Percentiles rank a stretch among this genome's conserved stretches.
Conservation (phyloP, 2,329 filamentous ascomycete species). For the Alternaria sp. region DNA sequence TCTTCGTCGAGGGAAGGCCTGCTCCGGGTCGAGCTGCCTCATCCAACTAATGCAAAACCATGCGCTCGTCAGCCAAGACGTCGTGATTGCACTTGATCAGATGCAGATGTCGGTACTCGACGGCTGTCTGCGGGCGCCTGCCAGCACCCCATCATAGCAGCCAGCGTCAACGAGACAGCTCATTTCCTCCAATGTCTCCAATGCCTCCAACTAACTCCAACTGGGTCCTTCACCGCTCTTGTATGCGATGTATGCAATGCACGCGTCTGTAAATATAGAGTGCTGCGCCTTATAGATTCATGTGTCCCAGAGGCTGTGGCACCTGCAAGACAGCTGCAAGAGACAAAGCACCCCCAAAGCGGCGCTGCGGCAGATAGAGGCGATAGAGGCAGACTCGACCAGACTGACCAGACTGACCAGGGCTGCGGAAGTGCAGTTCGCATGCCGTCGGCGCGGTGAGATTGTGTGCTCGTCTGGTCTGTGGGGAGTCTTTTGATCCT, state of each 20-base stretch:
- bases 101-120: background rate
- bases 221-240: slow-evolving; percentile 43
- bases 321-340: slow-evolving; percentile 19
- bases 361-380: slow-evolving; percentile 21
- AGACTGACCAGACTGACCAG: slow-evolving; percentile 29
- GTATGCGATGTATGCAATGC: slow-evolving; percentile 21
- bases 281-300: slow-evolving; percentile 29
- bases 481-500: slow-evolving; percentile 25
- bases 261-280: slow-evolving; percentile 37
- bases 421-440: slow-evolving; percentile 30
- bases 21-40: slow-evolving; percentile 17
- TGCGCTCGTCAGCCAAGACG: slow-evolving; percentile 37
- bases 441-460: slow-evolving; percentile 37
- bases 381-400: no score
- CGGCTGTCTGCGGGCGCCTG: slow-evolving; percentile 10
- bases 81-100: slow-evolving; percentile 18
- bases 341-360: slow-evolving; percentile 4
- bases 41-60: slow-evolving; percentile 22
- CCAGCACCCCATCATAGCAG: background rate
- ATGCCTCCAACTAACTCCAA: slow-evolving; percentile 10
- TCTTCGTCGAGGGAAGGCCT: slow-evolving; percentile 11
- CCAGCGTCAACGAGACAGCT: background rate
- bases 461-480: slow-evolving; percentile 15
- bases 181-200: background rate
- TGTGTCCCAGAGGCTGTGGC: slow-evolving; percentile 26